These are phyloP conservation scores for Annulohypoxylon stygium DNA, from an alignment of 495 filamentous ascomycete genomes.

Conservation along the genomic window DNA sequence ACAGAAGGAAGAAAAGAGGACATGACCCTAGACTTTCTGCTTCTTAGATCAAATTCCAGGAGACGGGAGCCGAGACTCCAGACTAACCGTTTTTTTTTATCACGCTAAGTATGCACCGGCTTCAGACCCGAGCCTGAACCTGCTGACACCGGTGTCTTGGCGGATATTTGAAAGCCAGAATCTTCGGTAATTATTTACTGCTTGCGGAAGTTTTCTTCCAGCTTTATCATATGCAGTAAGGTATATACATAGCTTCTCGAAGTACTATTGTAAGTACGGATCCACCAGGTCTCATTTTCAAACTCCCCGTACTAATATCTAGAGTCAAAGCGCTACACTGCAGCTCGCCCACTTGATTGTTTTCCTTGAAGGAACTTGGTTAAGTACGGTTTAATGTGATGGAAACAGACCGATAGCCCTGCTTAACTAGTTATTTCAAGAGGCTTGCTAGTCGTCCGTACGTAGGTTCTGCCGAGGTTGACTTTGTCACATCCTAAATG, in stretches of 20 bases:
- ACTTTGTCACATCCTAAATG: constrained; percentile 1
- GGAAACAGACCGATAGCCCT: neutral
- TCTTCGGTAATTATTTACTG: constrained; percentile 41
- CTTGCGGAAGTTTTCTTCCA: constrained; percentile 29
- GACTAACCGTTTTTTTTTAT: constrained; percentile 19
- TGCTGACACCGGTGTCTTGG: constrained; percentile 29
- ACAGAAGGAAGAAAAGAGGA: neutral
- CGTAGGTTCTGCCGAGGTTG: neutral
- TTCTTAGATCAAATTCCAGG: constrained; percentile 28
- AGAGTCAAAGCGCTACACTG: constrained; percentile 25
- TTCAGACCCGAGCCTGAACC: constrained; percentile 17
- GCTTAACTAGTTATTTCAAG: neutral
- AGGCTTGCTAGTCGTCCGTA: neutral
- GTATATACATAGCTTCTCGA: neutral
- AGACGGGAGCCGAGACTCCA: constrained; percentile 20
- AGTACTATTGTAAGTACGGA: neutral
- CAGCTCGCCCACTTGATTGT: neutral
- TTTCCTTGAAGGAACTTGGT: neutral
- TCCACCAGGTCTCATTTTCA: constrained; percentile 2
- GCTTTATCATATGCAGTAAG: neutral
- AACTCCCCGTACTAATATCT: neutral
- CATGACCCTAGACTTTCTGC: neutral
- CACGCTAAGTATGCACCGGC: constrained; percentile 35
- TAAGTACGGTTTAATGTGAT: neutral
- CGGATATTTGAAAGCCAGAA: neutral